A percentile compares a stretch with the other conserved stretches of the same genome.
phyloP scores from a whole-genome alignment of 208 protist species.

The Leishmania guyanensis region DNA sequence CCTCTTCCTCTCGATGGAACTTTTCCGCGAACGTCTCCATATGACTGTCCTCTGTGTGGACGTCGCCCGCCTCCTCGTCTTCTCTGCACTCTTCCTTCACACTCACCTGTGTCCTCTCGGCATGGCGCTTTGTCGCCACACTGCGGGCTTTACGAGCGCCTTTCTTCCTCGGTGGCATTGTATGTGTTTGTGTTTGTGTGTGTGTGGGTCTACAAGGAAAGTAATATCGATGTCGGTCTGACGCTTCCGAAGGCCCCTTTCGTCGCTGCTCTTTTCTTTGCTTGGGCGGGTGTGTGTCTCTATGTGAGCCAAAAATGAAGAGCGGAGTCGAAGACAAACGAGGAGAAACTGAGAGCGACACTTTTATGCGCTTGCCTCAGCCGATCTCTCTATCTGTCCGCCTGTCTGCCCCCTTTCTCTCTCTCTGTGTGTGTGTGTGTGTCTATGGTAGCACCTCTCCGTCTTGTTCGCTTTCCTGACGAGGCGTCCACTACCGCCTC shows the following conservation, averaged over 20 bases:
- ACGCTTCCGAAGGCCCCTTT: background rate
- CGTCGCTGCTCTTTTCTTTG: background rate
- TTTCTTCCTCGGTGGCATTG: conserved; percentile 4
- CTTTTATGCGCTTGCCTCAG: too few species aligned
- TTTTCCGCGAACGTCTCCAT: background rate
- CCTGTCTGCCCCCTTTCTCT: background rate
- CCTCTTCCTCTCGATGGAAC: background rate
- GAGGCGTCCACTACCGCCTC: background rate
- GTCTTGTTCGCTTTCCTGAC: background rate
- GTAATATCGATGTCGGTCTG: background rate
- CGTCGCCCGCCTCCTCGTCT: background rate
- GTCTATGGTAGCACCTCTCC: background rate
- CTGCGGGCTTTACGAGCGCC: background rate
- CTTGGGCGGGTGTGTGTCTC: background rate
- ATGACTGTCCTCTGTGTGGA: background rate
- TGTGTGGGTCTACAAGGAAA: background rate
- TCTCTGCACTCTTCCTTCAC: conserved; percentile 11
- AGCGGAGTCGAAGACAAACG: background rate
- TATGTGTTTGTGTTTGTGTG: background rate
- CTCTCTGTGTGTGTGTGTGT: background rate
- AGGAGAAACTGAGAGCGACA: background rate
- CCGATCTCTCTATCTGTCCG: too few species aligned
- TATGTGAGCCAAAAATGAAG: background rate
- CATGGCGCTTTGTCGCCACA: background rate
- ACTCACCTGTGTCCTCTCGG: background rate